Evolutionary conservation across 2,329 filamentous ascomycete species (phyloP).

Genomic region (Fusarium burgessii): DNA sequence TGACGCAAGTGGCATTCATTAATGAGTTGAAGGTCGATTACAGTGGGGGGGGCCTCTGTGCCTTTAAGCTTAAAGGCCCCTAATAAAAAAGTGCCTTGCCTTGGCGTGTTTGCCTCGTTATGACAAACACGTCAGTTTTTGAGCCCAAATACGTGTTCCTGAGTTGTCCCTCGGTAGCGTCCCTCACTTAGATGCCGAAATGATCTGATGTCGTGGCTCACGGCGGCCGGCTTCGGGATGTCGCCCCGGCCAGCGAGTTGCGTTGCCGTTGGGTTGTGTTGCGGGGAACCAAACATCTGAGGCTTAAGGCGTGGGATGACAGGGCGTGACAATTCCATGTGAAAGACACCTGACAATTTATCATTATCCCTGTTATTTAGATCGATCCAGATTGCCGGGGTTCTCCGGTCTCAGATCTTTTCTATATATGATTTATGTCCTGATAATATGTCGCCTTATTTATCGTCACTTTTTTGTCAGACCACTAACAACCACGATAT

Average conservation of each 20-base stretch:
- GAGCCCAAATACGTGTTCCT: constrained; percentile 17
- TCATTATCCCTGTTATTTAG: background rate
- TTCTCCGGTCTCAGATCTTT: background rate
- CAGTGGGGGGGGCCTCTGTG: constrained; percentile 20
- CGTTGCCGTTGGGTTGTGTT: constrained; percentile 8
- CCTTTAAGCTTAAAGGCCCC: constrained; percentile 40
- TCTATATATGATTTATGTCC: background rate
- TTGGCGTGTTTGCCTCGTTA: constrained; percentile 4
- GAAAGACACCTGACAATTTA: background rate
- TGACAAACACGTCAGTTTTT: constrained; percentile 19
- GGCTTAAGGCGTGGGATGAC: constrained; percentile 1
- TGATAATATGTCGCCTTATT: background rate
- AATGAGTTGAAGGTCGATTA: background rate
- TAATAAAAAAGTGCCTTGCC: background rate
- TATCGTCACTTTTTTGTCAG: background rate
- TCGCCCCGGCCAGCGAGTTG: constrained; percentile 7
- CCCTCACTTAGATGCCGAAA: constrained; percentile 9
- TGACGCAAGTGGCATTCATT: constrained; percentile 25
- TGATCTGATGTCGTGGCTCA: constrained; percentile 33
- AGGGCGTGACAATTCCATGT: background rate
- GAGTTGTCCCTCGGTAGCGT: constrained; percentile 39
- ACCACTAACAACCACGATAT: background rate
- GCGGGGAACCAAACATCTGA: constrained; percentile 25
- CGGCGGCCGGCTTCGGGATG: constrained; percentile 36
- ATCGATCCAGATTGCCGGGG: constrained; percentile 5